Conservation (phyloP, 1,139 yeast species). For the Pichia sp. region DNA sequence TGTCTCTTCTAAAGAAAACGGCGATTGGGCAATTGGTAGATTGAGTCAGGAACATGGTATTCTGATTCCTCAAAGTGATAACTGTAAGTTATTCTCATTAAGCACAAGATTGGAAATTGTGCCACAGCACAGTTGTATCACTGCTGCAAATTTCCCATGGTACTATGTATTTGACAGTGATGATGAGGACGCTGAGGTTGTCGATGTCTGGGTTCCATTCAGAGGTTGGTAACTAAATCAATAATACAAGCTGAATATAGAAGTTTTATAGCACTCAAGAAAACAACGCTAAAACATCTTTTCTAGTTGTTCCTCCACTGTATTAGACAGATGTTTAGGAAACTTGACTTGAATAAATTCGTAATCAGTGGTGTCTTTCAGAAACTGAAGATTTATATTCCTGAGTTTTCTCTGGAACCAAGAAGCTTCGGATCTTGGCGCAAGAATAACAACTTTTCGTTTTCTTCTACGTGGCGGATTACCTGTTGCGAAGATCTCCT, state of each 20-base stretch:
- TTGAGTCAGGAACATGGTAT: conserved; percentile 64
- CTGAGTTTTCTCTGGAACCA: conserved; percentile 11
- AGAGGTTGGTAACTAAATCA: conserved; percentile 44
- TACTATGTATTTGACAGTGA: conserved; percentile 41
- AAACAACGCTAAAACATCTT: too few relatives aligned
- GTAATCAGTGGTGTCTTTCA: background rate
- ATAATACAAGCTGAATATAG: too few relatives aligned
- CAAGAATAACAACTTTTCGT: conserved; percentile 7
- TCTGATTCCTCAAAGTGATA: conserved; percentile 32
- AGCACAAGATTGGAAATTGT: conserved; percentile 50
- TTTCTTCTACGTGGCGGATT: conserved; percentile 2
- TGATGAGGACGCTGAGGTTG: conserved; percentile 31
- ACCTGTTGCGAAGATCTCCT: too few relatives aligned
- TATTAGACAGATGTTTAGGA: too few relatives aligned
- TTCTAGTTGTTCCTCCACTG: too few relatives aligned
- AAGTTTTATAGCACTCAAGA: too few relatives aligned
- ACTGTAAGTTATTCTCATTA: conserved; percentile 35
- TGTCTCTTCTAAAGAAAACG: conserved; percentile 31
- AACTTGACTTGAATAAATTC: too few relatives aligned
- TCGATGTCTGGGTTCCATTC: conserved; percentile 68
- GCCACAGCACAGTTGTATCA: conserved; percentile 74
- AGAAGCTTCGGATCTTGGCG: conserved; percentile 10
- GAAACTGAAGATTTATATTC: background rate
- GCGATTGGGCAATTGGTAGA: conserved; percentile 50
- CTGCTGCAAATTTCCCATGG: conserved; percentile 58